Conservation (phyloP, 1,284 basidiomycete genomes). For the Phylloporus gajari region DNA sequence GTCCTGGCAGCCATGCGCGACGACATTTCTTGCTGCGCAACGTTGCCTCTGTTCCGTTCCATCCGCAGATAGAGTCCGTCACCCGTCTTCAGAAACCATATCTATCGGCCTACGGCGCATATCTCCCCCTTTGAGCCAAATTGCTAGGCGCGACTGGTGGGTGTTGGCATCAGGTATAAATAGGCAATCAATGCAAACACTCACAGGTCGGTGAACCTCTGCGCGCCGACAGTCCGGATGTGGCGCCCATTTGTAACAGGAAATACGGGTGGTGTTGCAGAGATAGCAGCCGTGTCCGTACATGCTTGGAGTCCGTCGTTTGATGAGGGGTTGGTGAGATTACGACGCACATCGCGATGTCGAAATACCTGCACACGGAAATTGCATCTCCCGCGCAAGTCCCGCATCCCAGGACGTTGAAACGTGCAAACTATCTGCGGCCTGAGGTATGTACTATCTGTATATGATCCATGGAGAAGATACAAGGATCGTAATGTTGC, state of each 20-base stretch:
- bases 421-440: not conserved
- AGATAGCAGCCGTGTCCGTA: not conserved
- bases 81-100: not conserved
- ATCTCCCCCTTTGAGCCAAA: not conserved
- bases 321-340: not conserved
- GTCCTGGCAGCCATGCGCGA: not conserved
- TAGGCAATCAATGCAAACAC: not conserved
- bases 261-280: not conserved
- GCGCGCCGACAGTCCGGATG: not conserved
- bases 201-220: not conserved
- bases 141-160: not conserved
- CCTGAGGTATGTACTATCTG: not conserved
- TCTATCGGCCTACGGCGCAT: not conserved
- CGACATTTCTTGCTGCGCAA: not conserved
- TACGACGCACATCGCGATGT: not conserved
- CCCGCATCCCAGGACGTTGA: not conserved
- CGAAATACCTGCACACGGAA: not conserved
- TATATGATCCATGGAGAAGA: not conserved
- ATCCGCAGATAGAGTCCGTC: not conserved
- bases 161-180: not conserved
- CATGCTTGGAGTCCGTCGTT: not conserved
- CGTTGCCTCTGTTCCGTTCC: not conserved
- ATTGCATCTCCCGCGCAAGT: not conserved
- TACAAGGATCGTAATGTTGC: not conserved
- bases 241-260: not conserved